Evolutionary conservation across 495 filamentous ascomycete genomes (phyloP).

Genomic region (Trichoderma asperelloides): DNA sequence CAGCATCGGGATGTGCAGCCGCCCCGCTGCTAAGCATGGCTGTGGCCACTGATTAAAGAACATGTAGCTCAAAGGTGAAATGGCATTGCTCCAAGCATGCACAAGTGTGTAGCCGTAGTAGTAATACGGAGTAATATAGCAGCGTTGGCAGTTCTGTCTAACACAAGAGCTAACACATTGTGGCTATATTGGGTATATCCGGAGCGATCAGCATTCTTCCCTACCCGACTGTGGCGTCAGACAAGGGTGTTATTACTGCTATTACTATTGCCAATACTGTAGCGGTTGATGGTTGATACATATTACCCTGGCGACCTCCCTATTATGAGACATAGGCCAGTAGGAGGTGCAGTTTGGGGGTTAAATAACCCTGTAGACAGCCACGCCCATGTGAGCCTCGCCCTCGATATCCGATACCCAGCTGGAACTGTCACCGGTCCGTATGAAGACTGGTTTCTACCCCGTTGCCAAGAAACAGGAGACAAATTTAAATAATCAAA

Average conservation of each 20-base stretch:
- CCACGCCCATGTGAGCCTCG: background rate
- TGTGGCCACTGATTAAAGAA: no score
- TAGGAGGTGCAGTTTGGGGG: background rate
- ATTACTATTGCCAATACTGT: no score
- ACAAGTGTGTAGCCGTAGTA: no score
- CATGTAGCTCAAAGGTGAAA: no score
- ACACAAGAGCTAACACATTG: background rate
- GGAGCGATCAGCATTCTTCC: background rate
- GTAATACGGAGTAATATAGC: no score
- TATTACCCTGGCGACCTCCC: background rate
- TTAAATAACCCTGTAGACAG: background rate
- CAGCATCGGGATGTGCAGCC: no score
- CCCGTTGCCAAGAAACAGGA: no score
- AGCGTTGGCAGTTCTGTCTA: background rate
- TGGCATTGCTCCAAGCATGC: no score
- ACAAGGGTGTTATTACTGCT: background rate
- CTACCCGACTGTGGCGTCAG: background rate
- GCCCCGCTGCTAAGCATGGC: no score
- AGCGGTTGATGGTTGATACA: no score
- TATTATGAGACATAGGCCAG: background rate
- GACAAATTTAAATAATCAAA: no score
- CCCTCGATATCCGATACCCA: background rate
- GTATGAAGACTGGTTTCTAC: background rate
- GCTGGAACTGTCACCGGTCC: background rate
- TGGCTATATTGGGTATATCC: background rate